phyloP scores from a whole-genome alignment of 1,284 basidiomycete genomes.

The Ceratobasidium sp. region DNA sequence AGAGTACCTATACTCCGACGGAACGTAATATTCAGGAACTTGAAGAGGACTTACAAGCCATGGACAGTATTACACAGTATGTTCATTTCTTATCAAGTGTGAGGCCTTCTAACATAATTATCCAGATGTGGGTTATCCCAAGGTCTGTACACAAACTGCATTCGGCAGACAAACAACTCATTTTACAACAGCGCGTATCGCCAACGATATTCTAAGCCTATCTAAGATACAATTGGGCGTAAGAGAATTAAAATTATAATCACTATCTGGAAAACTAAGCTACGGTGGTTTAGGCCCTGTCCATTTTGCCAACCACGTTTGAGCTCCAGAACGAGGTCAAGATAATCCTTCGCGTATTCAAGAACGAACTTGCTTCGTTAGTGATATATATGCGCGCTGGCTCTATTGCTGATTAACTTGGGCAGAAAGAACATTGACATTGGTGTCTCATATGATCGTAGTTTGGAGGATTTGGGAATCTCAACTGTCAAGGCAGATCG shows the following conservation, averaged over 20 bases:
- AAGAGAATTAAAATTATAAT: neutral
- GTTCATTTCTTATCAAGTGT: neutral
- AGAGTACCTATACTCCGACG: neutral
- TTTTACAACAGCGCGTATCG: conserved; percentile 51
- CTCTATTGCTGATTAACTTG: neutral
- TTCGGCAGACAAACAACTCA: neutral
- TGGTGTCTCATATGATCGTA: conserved; percentile 40
- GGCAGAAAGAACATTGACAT: conserved; percentile 44
- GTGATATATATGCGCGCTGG: neutral
- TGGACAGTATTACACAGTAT: neutral
- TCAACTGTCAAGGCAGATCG: conserved; percentile 42
- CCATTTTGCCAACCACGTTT: neutral
- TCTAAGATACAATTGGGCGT: conserved; percentile 50
- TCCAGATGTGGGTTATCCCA: conserved; percentile 9
- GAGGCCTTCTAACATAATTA: neutral
- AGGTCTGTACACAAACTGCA: neutral
- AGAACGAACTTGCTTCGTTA: conserved; percentile 51
- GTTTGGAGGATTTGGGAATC: conserved; percentile 39
- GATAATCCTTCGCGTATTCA: conserved; percentile 49
- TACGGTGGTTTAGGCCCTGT: neutral
- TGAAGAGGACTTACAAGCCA: neutral
- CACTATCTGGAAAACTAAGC: neutral
- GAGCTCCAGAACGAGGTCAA: conserved; percentile 13
- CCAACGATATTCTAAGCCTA: conserved; percentile 53
- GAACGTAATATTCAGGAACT: neutral